A percentile compares a stretch with the other conserved stretches of the same genome.
Evolutionary conservation across 352 stramenopile genomes (phyloP).

Genomic region (Phytopythium litorale): DNA sequence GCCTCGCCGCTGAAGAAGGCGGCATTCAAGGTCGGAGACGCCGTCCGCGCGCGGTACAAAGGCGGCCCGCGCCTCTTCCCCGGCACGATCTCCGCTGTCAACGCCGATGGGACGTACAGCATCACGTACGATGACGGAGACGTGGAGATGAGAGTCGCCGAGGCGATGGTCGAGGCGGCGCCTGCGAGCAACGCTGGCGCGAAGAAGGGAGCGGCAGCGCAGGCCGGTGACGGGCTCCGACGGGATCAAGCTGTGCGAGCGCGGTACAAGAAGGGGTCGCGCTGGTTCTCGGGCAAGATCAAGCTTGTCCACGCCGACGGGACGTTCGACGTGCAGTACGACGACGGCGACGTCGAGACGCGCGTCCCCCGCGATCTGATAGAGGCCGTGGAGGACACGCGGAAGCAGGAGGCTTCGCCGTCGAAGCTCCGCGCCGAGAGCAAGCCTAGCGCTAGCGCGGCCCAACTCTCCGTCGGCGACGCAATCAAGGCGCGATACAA

Average conservation of each 20-base stretch:
- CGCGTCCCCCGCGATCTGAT: constrained; percentile 28
- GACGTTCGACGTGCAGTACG: constrained; percentile 64
- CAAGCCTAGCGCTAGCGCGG: neutral
- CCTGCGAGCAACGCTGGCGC: constrained; percentile 1
- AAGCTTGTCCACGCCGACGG: constrained; percentile 38
- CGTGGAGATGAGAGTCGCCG: constrained; percentile 24
- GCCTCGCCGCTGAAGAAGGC: neutral
- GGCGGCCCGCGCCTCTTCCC: constrained; percentile 30
- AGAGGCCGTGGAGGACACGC: constrained; percentile 10
- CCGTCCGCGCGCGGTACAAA: constrained; percentile 39
- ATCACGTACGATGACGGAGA: constrained; percentile 66
- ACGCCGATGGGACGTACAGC: constrained; percentile 62
- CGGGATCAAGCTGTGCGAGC: constrained; percentile 34
- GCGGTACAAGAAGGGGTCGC: constrained; percentile 42
- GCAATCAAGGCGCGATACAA: constrained; percentile 36
- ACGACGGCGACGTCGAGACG: constrained; percentile 55
- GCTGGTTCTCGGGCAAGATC: constrained; percentile 50
- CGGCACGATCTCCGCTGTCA: constrained; percentile 35
- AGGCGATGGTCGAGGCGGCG: constrained; percentile 17
- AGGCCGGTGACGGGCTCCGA: constrained; percentile 11
- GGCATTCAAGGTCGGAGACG: constrained; percentile 25
- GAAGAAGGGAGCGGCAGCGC: constrained; percentile 2
- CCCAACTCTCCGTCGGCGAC: constrained; percentile 11
- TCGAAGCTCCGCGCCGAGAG: constrained; percentile 1
- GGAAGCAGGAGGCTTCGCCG: constrained; percentile 7